phyloP scores from a whole-genome alignment of 2,329 filamentous ascomycete genomes.

The Blastomyces gilchristii region DNA sequence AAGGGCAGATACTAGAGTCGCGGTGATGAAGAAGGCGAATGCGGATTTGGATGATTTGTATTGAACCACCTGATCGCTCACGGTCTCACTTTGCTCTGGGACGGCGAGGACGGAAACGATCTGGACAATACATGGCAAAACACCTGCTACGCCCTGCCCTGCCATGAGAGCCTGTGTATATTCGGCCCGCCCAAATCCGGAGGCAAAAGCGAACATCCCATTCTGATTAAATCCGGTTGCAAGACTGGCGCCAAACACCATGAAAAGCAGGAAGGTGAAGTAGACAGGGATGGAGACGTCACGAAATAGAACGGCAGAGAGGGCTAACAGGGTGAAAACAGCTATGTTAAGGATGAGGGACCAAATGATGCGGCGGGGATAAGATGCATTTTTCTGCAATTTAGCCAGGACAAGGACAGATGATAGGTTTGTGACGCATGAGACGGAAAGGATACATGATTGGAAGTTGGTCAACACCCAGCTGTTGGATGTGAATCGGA shows the following conservation, averaged over 20 bases:
- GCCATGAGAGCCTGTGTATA: constrained; percentile 97
- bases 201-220: constrained; percentile 83
- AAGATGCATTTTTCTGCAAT: constrained; percentile 72
- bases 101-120: constrained; percentile 70
- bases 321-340: constrained; percentile 65
- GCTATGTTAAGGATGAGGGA: constrained; percentile 67
- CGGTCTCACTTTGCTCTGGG: constrained; percentile 35
- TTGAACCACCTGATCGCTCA: constrained; percentile 24
- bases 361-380: constrained; percentile 72
- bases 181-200: constrained; percentile 71
- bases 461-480: constrained; percentile 77
- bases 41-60: constrained; percentile 56
- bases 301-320: constrained; percentile 64
- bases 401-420: constrained; percentile 68
- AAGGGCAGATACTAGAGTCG: constrained; percentile 60
- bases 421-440: constrained; percentile 69
- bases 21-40: constrained; percentile 84
- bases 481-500: constrained; percentile 60
- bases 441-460: constrained; percentile 76
- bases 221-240: constrained; percentile 85
- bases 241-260: constrained; percentile 68
- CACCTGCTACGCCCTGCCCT: constrained; percentile 83
- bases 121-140: constrained; percentile 78
- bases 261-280: constrained; percentile 68
- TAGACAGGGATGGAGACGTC: constrained; percentile 55